These are phyloP conservation scores for Pseudozyma flocculosa DNA, from an alignment of 1,284 basidiomycete genomes.

Conservation along the genomic window DNA sequence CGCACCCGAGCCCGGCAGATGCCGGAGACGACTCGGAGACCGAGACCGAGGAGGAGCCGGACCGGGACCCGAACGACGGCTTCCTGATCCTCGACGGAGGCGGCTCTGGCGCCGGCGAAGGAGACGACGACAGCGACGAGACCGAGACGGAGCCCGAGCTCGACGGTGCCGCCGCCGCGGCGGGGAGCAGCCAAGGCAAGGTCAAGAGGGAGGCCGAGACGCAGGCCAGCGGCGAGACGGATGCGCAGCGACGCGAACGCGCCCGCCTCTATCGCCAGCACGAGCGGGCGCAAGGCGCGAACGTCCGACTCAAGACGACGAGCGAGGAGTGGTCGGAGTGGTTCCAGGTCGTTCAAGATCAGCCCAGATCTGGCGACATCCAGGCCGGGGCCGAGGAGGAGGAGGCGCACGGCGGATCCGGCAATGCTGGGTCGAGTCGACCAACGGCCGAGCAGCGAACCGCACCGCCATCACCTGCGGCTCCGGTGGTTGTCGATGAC, in stretches of 20 bases:
- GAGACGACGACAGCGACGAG: conserved; percentile 9
- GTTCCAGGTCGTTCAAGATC: conserved; percentile 9
- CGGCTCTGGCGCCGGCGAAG: neutral
- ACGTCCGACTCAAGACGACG: conserved; percentile 3
- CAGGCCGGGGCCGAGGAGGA: too few species aligned
- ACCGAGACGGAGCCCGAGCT: conserved; percentile 14
- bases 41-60: neutral
- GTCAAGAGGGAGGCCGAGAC: conserved; percentile 3
- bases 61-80: neutral
- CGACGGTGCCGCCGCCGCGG: conserved; percentile 1
- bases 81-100: neutral
- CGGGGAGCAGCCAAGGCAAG: too few species aligned
- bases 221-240: conserved; percentile 19
- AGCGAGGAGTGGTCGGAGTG: conserved; percentile 30
- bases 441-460: too few species aligned
- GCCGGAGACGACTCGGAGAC: neutral
- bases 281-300: conserved; percentile 13
- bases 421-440: too few species aligned
- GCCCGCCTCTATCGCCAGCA: conserved; percentile 26
- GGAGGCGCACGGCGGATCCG: too few species aligned
- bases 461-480: too few species aligned
- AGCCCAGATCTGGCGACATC: too few species aligned
- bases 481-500: too few species aligned
- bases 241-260: conserved; percentile 21
- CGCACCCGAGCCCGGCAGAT: neutral